Evolutionary conservation across 2,329 filamentous ascomycete species (phyloP).

Genomic region (Aaosphaeria arxii): DNA sequence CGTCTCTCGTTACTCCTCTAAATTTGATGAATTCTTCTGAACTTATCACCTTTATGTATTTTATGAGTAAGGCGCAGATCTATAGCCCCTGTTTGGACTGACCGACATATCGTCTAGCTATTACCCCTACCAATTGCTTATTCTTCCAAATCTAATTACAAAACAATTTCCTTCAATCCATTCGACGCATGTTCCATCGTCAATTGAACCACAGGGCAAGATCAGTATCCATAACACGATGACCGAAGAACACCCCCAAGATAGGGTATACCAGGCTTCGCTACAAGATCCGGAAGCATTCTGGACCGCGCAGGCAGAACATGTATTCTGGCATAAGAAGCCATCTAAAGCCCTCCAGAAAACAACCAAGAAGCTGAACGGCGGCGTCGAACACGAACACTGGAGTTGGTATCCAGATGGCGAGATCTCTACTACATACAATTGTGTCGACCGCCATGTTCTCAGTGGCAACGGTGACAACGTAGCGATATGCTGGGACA

Average conservation of each 20-base stretch:
- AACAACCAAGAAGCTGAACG: constrained; percentile 61
- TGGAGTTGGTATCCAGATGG: constrained; percentile 92
- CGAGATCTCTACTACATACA: constrained; percentile 87
- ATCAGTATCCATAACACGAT: neutral
- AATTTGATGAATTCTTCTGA: too few relatives aligned
- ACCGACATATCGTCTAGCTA: too few relatives aligned
- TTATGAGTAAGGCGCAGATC: too few relatives aligned
- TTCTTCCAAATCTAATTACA: too few relatives aligned
- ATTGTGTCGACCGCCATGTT: constrained; percentile 90
- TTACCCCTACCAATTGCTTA: too few relatives aligned
- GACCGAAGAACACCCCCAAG: constrained; percentile 39
- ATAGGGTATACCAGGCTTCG: constrained; percentile 54
- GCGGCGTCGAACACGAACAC: constrained; percentile 63
- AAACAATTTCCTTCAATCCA: too few relatives aligned
- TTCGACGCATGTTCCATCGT: too few relatives aligned
- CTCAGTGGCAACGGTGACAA: constrained; percentile 66
- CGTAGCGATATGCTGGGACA: constrained; percentile 82
- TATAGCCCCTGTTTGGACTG: too few relatives aligned
- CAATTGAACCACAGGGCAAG: too few relatives aligned
- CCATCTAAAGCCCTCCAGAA: constrained; percentile 62
- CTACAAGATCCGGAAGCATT: constrained; percentile 69
- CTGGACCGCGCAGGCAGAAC: constrained; percentile 71
- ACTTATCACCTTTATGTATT: too few relatives aligned
- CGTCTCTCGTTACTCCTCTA: too few relatives aligned
- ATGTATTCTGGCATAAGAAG: constrained; percentile 76